phyloP scores from a whole-genome alignment of 164 flowering plant species.

The Magnolia kwangsiensis region DNA sequence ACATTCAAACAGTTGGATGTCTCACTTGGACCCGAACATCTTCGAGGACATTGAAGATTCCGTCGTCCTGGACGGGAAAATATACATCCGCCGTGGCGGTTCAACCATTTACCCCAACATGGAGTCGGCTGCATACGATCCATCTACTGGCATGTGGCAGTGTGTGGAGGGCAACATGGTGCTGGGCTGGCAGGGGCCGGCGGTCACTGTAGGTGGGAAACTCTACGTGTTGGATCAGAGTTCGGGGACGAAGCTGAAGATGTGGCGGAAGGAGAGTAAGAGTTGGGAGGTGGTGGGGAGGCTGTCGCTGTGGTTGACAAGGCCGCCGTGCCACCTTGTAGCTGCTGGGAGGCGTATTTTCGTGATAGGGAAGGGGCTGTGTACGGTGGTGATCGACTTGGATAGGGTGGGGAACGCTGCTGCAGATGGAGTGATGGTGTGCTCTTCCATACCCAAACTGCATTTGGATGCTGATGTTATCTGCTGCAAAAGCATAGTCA shows the following conservation, averaged over 20 bases:
- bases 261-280: constrained; percentile 54
- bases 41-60: constrained; percentile 65
- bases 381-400: constrained; percentile 64
- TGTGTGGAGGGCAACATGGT: constrained; percentile 57
- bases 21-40: constrained; percentile 41
- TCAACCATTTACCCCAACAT: constrained; percentile 36
- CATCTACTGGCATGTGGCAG: constrained; percentile 53
- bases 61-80: constrained; percentile 57
- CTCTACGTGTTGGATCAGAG: constrained; percentile 77
- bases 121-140: constrained; percentile 47
- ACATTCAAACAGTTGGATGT: constrained; percentile 37
- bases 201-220: constrained; percentile 58
- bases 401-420: constrained; percentile 23
- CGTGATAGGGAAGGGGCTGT: constrained; percentile 69
- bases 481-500: constrained; percentile 51
- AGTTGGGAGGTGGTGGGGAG: constrained; percentile 69
- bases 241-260: constrained; percentile 65
- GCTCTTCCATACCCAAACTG: constrained; percentile 50
- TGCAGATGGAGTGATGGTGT: constrained; percentile 43
- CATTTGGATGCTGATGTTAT: constrained; percentile 42
- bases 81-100: constrained; percentile 44
- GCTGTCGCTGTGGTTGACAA: constrained; percentile 49
- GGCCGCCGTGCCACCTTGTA: constrained; percentile 75
- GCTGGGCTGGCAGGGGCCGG: constrained; percentile 73
- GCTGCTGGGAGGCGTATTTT: constrained; percentile 60